Evolutionary conservation across 2,329 filamentous ascomycete genomes (phyloP), one percentile per base, ranked within the genome.

Genomic region (Penicillium digitatum): DNA sequence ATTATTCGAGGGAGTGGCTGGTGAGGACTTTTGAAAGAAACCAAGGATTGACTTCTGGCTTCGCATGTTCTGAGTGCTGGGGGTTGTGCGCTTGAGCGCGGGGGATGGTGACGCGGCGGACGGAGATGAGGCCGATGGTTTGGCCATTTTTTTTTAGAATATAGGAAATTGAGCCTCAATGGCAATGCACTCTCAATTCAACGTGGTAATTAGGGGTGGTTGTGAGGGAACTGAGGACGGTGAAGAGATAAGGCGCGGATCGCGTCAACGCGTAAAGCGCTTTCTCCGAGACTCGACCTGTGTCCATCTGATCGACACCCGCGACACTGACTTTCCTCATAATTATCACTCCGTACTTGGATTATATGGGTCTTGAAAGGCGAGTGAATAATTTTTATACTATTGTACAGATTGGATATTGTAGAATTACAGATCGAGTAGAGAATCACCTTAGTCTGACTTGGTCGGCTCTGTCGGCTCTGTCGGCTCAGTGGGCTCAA

Each of bases 21-120:
- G 78, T 14, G 79, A 74, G 3, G 78, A 76, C 54, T 76, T 90
- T 62, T 87, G 81, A 67, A 93, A 93, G 80, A 94, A 94, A 40
- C 88, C 87, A 34, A 90, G 78, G 56, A 94, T 90, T 50, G 87
- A 89, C 70, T 79, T 81, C 68, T 89, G 86, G 66, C 83, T 85
- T 67, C 85, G 85, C 71, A 74, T 75, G 42, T 74, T 75, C 61
- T 75, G 72, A 11, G 72, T 71, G 52, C 69, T 74, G 18, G 75
- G 72, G 7, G 72, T 72, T 7, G 74, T 66, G 56, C 71, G 70
- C 62, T 76, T 77, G 54, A 76, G 62, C 20, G 68, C 61, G 16
- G 65, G 66, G 16, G 72, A 69, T 11, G 68, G 35, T 10, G 39
- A 64, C 32, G 73, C 49, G 42, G 71, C 73, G 18, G 70, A 66